Evolutionary conservation across 1,284 basidiomycete genomes (phyloP), one percentile per base, ranked within the genome.

Genomic region (Ustilago hordei): DNA sequence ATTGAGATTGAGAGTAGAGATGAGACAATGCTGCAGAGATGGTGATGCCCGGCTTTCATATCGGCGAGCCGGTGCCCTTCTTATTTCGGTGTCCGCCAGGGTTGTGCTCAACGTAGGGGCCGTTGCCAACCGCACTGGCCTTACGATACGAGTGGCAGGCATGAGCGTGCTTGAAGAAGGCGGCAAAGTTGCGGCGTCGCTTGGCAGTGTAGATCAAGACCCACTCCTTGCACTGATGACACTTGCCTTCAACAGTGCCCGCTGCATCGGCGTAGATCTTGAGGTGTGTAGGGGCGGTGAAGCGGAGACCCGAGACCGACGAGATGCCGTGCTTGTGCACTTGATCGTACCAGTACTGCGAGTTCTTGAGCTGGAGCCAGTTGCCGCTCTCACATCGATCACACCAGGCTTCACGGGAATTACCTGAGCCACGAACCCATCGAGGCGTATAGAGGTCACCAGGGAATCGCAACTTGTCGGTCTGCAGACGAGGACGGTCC

Each of bases 301-400:
- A 82, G n/a, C 75, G 56, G 15, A 73, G 54, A 12, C 80, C 80
- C 2, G 79, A 81, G 12, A 75, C 69, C 4, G 79, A 71, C 43
- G 67, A 73, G 69, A 82, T 76, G 41, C 80, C 80, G 52, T 82
- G 80, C 62, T 75, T 79, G 69, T 75, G 68, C 23, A 77, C 80
- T 39, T 79, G 70, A 58, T 82, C 80, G 57, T 80, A 81, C 80
- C 80, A 79, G 61, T 80, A 80, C 66, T 80, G 78, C 55, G 70
- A 77, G 50, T 76, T 80, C 60, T 82, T 82, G 23, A 82, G 55
- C 60, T 81, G 75, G 32, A 82, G 48, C 80, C 80, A 82, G 55
- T 73, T 75, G 59, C 80, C 80, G 55, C 66, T 61, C 54, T 79
- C 76, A 56, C 80, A 82, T 1, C 75, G 73, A 45, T 75, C 78